Evolutionary conservation across 2,329 filamentous ascomycete species (phyloP), one percentile per base, ranked within the genome.

Genomic region (Trichoderma lentiforme): DNA sequence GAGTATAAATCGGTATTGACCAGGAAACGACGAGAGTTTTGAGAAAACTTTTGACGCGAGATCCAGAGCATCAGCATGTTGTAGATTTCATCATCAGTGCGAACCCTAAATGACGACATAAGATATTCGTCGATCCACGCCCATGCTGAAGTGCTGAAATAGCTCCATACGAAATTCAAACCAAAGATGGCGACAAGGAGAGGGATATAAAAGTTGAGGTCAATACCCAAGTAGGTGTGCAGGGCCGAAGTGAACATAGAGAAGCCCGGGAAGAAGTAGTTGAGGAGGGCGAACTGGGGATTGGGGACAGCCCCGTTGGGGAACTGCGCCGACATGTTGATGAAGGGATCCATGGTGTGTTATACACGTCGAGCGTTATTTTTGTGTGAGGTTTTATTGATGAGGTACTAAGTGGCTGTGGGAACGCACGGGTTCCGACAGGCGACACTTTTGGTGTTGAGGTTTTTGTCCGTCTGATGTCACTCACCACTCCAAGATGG

Each of bases 61-160:
- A 93, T 85, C 91, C 91, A 93, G 30, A 84, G 85, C 89, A 93
- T 92, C 53, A 93, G 77, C 76, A 92, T 91, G 77, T 90, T 90
- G 82, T 92, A 93, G 71, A 92, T 88, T 78, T 93, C 91, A 75
- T 93, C 91, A 71, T 93, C 90, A 32, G 88, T 86, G 58, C 89
- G 86, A 51, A 93, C 87, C 75, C 91, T 88, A 21, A 91, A 90
- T 1, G 86, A 88, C 3, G 88, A 91, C 84, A 92, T 89, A 75
- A 91, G 86, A 75, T 91, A 82, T 6, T 81, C 76, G 56, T 87
- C 83, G 34, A 90, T 74, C 51, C 86, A 79, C 1, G 79, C 78
- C 82, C 83, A 86, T 14, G 88, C 71, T 75, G 84, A 86, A 3
- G 82, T 79, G 68, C 81, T 84, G 58, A 87, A 77, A 74, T 91